Conservation (phyloP, 2,329 filamentous ascomycete species). For the Botrytis byssoidea region DNA sequence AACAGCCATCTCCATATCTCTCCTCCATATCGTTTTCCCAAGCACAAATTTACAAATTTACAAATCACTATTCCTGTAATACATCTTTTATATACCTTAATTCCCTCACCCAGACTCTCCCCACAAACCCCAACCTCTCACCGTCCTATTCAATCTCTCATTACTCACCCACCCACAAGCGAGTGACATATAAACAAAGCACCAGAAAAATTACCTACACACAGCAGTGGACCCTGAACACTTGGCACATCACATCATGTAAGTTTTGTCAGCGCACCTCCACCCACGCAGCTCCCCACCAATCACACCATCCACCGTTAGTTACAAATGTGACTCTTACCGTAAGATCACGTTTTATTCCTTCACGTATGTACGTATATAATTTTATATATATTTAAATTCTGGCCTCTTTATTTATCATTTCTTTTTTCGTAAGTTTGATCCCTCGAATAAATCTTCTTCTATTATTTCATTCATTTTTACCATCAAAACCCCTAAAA, state of each 20-base stretch:
- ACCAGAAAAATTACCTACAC: too few species aligned
- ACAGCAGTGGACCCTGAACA: constrained; percentile 6
- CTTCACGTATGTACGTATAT: not conserved
- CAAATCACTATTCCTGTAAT: too few species aligned
- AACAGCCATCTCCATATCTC: too few species aligned
- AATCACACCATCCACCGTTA: not conserved
- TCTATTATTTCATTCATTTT: not conserved
- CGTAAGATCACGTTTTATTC: not conserved
- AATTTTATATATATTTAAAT: not conserved
- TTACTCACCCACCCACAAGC: not conserved
- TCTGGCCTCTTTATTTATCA: not conserved
- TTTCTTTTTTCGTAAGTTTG: not conserved
- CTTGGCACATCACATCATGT: constrained; percentile 2
- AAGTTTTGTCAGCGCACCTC: not conserved
- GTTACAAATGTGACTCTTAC: not conserved
- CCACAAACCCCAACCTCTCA: not conserved
- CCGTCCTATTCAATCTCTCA: not conserved
- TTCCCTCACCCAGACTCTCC: too few species aligned
- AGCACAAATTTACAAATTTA: too few species aligned
- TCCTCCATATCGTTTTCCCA: not conserved
- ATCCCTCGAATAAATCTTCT: not conserved
- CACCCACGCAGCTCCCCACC: not conserved
- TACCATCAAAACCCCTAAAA: not conserved
- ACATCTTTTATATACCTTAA: not conserved
- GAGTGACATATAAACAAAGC: not conserved